phyloP scores from a whole-genome alignment of 139 green algal species.

The Closterium sp. region DNA sequence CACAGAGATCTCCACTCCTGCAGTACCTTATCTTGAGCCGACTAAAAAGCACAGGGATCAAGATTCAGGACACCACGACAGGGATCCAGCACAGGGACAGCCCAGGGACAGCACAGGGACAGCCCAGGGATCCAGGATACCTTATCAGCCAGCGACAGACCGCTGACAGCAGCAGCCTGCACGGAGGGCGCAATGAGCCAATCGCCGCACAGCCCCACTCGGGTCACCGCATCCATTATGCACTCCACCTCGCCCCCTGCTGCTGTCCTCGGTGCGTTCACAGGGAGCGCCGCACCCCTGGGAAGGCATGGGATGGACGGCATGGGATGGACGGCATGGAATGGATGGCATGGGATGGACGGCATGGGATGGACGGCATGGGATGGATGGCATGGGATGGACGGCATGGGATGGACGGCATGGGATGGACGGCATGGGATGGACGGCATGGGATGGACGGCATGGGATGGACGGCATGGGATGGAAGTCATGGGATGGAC shows the following conservation, averaged over 20 bases:
- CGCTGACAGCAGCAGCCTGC: conserved; percentile 69
- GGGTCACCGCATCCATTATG: conserved; percentile 64
- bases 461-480: conserved; percentile 60
- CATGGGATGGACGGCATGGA: conserved; percentile 60
- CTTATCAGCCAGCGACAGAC: conserved; percentile 58
- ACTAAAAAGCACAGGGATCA: no score
- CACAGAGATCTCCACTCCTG: background rate
- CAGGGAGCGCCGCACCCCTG: conserved; percentile 72
- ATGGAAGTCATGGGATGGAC: background rate
- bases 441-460: no score
- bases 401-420: conserved; percentile 62
- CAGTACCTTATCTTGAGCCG: no score
- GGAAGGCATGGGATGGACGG: no score
- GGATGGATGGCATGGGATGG: background rate
- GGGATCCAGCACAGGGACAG: no score
- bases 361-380: conserved; percentile 40
- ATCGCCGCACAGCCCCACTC: conserved; percentile 72
- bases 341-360: background rate
- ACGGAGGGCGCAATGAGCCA: conserved; percentile 67
- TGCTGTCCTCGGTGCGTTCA: conserved; percentile 58
- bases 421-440: conserved; percentile 13
- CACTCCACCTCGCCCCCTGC: conserved; percentile 44
- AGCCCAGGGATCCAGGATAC: background rate
- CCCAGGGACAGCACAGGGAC: no score
- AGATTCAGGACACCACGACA: no score